Conservation (phyloP, 345 rosid species). For the Sonneratia alba region DNA sequence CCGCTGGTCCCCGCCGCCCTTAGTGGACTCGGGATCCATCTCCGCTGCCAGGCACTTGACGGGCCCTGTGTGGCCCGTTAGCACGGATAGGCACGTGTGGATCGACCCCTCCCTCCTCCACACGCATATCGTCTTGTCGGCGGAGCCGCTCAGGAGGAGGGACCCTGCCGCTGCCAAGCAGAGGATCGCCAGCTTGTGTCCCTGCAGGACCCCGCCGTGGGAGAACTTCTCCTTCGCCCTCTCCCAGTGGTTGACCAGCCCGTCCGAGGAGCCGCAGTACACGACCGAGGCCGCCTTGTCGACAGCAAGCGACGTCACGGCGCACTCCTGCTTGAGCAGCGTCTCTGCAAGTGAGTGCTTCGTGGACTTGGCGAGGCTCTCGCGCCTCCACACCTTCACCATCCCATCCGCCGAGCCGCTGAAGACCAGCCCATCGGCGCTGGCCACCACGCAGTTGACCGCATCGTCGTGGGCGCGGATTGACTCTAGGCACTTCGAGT, state of each 20-base stretch:
- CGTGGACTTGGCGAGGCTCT: constrained; percentile 35
- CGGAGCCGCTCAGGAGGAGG: constrained; percentile 82
- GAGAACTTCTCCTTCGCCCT: constrained; percentile 43
- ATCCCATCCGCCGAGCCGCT: constrained; percentile 95
- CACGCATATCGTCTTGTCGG: constrained; percentile 90
- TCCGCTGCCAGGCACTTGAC: constrained; percentile 85
- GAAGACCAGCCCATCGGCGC: constrained; percentile 43
- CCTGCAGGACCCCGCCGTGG: constrained; percentile 70
- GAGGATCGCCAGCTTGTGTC: constrained; percentile 84
- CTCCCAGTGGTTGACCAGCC: constrained; percentile 82
- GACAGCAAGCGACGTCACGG: constrained; percentile 75
- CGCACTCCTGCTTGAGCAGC: constrained; percentile 72
- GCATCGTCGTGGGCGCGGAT: constrained; percentile 88
- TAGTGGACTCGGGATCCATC: constrained; percentile 38
- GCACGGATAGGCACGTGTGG: constrained; percentile 74
- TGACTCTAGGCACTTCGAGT: constrained; percentile 81
- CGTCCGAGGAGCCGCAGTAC: constrained; percentile 90
- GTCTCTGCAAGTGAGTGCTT: constrained; percentile 52
- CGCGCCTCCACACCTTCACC: constrained; percentile 78
- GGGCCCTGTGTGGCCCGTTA: constrained; percentile 89
- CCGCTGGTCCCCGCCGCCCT: constrained; percentile 26
- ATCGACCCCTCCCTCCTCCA: constrained; percentile 67
- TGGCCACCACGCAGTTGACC: constrained; percentile 64
- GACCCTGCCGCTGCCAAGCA: constrained; percentile 67
- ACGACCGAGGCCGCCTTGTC: constrained; percentile 33